Evolutionary conservation across 1,139 yeast genomes (phyloP).

Genomic region (Suhomyces panamericanus): DNA sequence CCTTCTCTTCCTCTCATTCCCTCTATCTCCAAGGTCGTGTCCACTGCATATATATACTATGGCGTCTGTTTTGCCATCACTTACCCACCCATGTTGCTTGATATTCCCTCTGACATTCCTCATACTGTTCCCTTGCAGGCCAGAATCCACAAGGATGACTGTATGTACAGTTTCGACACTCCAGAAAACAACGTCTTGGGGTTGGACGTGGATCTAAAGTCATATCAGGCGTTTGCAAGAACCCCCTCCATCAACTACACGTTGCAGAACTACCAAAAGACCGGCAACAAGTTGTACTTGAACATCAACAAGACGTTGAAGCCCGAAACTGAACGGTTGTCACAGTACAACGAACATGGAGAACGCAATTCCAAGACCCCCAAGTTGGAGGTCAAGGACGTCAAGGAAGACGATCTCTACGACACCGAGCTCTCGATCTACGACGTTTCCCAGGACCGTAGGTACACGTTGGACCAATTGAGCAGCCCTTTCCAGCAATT

Average conservation of each 20-base stretch:
- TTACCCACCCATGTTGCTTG: constrained; percentile 12
- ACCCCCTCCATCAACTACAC: constrained; percentile 51
- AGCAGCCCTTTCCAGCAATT: constrained; percentile 26
- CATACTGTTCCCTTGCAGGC: constrained; percentile 21
- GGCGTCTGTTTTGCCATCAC: neutral
- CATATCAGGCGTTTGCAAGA: constrained; percentile 66
- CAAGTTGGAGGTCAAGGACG: constrained; percentile 73
- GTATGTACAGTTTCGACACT: constrained; percentile 77
- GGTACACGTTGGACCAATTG: constrained; percentile 21
- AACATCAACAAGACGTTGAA: constrained; percentile 55
- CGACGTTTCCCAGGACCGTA: constrained; percentile 34
- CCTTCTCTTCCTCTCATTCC: neutral
- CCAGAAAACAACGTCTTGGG: constrained; percentile 62
- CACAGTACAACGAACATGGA: constrained; percentile 24
- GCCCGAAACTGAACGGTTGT: constrained; percentile 30
- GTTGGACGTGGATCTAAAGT: constrained; percentile 67
- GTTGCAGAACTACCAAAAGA: constrained; percentile 46
- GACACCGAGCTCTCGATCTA: constrained; percentile 50
- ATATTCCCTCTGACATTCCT: constrained; percentile 26
- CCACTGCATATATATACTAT: neutral
- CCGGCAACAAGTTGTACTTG: constrained; percentile 56
- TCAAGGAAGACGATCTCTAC: constrained; percentile 67
- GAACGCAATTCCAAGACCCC: constrained; percentile 56
- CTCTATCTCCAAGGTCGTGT: neutral
- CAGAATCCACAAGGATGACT: constrained; percentile 74